A percentile compares a stretch with the other conserved stretches of the same genome.
Conservation (phyloP, 73 alveolate species). For the Symbiodinium natans region DNA sequence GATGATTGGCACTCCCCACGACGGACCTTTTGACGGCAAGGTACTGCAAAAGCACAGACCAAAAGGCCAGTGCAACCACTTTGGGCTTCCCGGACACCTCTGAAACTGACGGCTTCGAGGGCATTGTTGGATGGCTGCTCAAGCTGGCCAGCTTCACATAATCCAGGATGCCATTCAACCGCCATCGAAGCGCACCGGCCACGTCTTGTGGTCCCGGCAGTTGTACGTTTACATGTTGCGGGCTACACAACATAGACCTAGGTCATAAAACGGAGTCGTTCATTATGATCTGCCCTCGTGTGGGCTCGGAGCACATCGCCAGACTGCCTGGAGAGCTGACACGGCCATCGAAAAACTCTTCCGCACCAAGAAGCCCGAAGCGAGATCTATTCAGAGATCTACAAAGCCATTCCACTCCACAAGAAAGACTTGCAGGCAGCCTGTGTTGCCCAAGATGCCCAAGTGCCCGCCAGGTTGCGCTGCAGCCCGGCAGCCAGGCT, state of each 20-base stretch:
- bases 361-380: no score
- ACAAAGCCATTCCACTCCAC: background rate
- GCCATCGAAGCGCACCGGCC: background rate
- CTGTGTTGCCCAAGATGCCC: background rate
- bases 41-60: background rate
- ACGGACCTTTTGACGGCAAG: no score
- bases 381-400: no score
- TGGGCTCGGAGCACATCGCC: constrained; percentile 4
- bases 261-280: background rate
- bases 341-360: background rate
- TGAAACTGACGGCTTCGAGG: background rate
- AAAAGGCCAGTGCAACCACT: background rate
- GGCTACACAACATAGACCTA: background rate
- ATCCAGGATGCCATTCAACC: background rate
- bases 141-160: background rate
- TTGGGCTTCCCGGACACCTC: background rate
- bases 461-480: background rate
- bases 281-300: background rate
- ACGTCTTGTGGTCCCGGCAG: background rate
- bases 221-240: background rate
- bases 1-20: no score
- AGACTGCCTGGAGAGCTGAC: background rate
- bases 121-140: background rate
- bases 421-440: background rate
- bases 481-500: constrained; percentile 6